A percentile compares a stretch with the other conserved stretches of the same genome.
These are phyloP conservation scores for Pleurotus djamor DNA, from an alignment of 768 basidiomycete species.

Conservation along the genomic window DNA sequence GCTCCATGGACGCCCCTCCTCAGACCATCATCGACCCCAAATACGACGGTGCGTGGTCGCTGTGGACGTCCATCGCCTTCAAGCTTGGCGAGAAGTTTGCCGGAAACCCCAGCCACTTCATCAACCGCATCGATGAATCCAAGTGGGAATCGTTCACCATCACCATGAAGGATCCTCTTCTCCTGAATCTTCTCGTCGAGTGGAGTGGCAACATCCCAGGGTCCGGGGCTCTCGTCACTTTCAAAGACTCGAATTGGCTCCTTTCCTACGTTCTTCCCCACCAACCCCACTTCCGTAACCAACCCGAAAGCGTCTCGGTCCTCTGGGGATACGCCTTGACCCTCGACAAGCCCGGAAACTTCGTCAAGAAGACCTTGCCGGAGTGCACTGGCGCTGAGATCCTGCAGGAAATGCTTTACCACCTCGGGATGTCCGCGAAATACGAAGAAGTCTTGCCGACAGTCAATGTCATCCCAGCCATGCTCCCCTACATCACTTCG, in stretches of 20 bases:
- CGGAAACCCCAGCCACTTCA: conserved; percentile 3
- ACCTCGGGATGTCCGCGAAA: neutral
- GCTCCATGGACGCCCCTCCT: neutral
- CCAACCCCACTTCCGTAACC: conserved; percentile 1
- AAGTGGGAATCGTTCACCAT: conserved; percentile 3
- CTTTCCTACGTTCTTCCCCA: conserved; percentile 6
- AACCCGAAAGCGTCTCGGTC: neutral
- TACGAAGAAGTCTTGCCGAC: neutral
- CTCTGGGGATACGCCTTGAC: neutral
- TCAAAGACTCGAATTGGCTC: conserved; percentile 4
- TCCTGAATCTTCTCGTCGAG: neutral
- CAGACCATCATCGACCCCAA: conserved; percentile 5
- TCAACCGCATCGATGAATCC: neutral
- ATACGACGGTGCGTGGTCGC: neutral
- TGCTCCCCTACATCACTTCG: conserved; percentile 4
- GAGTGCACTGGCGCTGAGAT: conserved; percentile 1
- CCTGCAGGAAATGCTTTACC: conserved; percentile 1
- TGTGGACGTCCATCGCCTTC: conserved; percentile 4
- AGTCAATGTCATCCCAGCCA: conserved; percentile 4
- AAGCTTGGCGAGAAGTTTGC: neutral
- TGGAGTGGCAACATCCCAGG: neutral
- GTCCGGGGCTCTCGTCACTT: neutral
- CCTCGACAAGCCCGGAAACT: neutral
- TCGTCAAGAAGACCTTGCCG: neutral
- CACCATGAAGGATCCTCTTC: neutral